Evolutionary conservation across 441 rosid genomes (phyloP).

Genomic region (Pelargonium citronellum): DNA sequence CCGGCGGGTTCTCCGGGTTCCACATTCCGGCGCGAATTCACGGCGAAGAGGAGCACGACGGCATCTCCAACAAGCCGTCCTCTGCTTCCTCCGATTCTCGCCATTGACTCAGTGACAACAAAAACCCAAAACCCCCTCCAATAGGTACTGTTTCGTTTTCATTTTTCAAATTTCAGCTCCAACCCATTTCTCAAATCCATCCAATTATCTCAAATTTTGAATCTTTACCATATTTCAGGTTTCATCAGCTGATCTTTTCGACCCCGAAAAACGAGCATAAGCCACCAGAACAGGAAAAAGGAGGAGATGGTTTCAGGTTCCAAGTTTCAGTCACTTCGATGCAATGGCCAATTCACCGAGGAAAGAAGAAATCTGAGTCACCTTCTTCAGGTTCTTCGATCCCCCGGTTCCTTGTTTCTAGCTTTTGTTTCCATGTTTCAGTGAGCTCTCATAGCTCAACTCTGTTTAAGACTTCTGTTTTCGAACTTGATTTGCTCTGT

Average conservation of each 20-base stretch:
- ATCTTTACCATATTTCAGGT: conserved; percentile 21
- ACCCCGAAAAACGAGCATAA: not conserved
- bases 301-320: conserved; percentile 18
- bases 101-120: conserved; percentile 41
- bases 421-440: conserved; percentile 24
- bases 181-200: conserved; percentile 16
- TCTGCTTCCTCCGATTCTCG: conserved; percentile 81
- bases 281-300: conserved; percentile 20
- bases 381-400: conserved; percentile 46
- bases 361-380: conserved; percentile 41
- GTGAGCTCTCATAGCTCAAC: conserved; percentile 34
- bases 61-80: conserved; percentile 64
- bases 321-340: conserved; percentile 27
- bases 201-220: not conserved
- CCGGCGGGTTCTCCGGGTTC: conserved; percentile 66
- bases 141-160: conserved; percentile 32
- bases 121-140: conserved; percentile 25
- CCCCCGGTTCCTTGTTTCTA: conserved; percentile 41
- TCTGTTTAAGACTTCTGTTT: conserved; percentile 19
- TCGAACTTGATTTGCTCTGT: conserved; percentile 19
- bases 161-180: conserved; percentile 1
- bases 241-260: not conserved
- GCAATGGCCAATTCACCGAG: conserved; percentile 39
- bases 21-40: conserved; percentile 87
- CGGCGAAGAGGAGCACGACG: conserved; percentile 75